phyloP scores from a whole-genome alignment of 257 asterid species.

The Gynochthodes officinalis region DNA sequence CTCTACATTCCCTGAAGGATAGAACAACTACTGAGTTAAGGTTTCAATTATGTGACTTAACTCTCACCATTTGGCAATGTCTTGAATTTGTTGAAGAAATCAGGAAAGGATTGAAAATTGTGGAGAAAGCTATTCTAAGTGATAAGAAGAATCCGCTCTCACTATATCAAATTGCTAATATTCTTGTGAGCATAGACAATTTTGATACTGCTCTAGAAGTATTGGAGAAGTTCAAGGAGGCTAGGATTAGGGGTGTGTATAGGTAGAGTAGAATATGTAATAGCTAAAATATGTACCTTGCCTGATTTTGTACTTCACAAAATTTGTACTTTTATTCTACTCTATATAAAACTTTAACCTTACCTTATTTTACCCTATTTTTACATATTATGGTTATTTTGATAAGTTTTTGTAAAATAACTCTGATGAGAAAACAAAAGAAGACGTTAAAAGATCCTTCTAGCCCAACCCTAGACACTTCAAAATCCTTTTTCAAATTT shows the following conservation, averaged over 20 bases:
- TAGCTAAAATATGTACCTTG: too few species aligned
- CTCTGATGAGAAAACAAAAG: too few species aligned
- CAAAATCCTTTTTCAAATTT: too few species aligned
- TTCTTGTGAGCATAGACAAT: slow-evolving; percentile 78
- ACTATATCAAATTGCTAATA: slow-evolving; percentile 87
- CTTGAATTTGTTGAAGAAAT: slow-evolving; percentile 49
- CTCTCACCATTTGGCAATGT: neutral
- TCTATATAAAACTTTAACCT: too few species aligned
- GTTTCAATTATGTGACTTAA: neutral
- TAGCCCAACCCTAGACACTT: too few species aligned
- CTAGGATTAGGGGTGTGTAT: slow-evolving; percentile 84
- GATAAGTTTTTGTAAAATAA: too few species aligned
- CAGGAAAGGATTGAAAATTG: slow-evolving; percentile 78
- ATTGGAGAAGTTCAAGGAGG: slow-evolving; percentile 93
- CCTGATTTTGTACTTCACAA: too few species aligned
- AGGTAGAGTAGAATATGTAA: too few species aligned
- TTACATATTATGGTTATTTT: too few species aligned
- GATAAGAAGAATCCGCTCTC: slow-evolving; percentile 98
- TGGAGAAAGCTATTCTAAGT: slow-evolving; percentile 82
- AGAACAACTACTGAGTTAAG: slow-evolving; percentile 10
- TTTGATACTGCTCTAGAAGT: slow-evolving; percentile 82
- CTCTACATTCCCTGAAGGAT: slow-evolving; percentile 84
- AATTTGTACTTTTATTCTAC: too few species aligned
- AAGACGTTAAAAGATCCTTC: too few species aligned
- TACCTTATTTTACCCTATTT: too few species aligned